Evolutionary conservation across 306 rosid species (phyloP), one percentile per base, ranked within the genome.

Genomic region (Pyrus pyrifolia): DNA sequence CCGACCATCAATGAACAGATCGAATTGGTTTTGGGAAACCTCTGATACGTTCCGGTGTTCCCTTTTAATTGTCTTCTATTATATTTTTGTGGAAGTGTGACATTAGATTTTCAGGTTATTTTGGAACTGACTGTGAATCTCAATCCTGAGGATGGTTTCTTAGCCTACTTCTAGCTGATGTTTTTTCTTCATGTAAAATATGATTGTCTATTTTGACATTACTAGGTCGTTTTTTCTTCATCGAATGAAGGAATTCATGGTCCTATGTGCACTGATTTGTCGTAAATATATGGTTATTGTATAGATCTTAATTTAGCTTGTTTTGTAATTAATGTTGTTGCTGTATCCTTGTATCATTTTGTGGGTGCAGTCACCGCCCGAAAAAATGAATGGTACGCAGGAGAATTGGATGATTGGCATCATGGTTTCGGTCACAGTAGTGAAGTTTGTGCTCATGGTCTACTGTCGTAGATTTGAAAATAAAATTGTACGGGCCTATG

Each of bases 381-480:
- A 64, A 6, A 80, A 88, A 40, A 79, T 84, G 89, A 78, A 67
- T 33, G 8, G 66, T 2, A 3, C 0, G 21, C 65, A 89, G 66
- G 77, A 86, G 83, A 30, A 76, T 21, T 91, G 97, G 97, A 86
- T 76, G 85, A 87, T 91, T 1, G 93, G 83, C 45, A 91, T 91
- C 72, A 91, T 90, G 96, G 87, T 71, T 42, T 23, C 63, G 9
- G 97, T 92, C 72, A 92, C 97, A 2, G 69, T 88, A 4, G 96
- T 92, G 87, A 90, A 92, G 86, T 86, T 92, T 78, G 4, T 86
- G 75, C 96, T 90, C 49, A 92, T 92, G 97, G n/a, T 88, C 21
- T 92, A 87, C 76, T 92, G 97, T 75, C 82, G 92, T 76, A 77
- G 90, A 72, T 90, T 92, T 7, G 80, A 85, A 30, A 92, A 92